These are phyloP conservation scores for Cordyceps cateniannulata DNA, from an alignment of 2,329 filamentous ascomycete genomes.

Conservation along the genomic window DNA sequence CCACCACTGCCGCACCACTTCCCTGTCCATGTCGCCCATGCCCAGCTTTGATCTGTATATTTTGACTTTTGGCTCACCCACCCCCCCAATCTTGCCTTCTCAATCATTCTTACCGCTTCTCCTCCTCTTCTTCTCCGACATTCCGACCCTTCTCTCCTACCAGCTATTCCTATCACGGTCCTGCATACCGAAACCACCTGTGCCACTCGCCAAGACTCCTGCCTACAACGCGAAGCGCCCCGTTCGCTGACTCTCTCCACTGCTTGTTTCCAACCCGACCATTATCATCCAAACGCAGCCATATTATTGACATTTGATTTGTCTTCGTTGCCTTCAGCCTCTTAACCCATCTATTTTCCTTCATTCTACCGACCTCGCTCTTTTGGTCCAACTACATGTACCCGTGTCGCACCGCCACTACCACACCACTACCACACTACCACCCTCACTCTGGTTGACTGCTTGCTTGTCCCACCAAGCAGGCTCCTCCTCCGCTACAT, in stretches of 20 bases:
- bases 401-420: not conserved
- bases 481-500: not conserved
- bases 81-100: not conserved
- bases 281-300: not conserved
- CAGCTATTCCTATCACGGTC: not conserved
- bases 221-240: not conserved
- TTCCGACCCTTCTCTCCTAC: not conserved
- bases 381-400: not conserved
- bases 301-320: not conserved
- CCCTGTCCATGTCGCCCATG: not conserved
- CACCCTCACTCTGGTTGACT: not conserved
- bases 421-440: too few relatives aligned
- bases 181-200: not conserved
- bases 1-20: too few relatives aligned
- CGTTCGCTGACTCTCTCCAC: not conserved
- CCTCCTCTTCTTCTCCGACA: not conserved
- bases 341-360: not conserved
- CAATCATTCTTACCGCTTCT: not conserved
- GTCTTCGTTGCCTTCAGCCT: not conserved
- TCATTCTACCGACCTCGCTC: not conserved
- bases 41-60: not conserved
- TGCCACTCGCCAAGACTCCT: slow-evolving; percentile 3
- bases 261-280: not conserved
- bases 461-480: not conserved
- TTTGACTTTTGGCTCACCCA: not conserved